Evolutionary conservation across 2,329 filamentous ascomycete genomes (phyloP), one percentile per base, ranked within the genome.

Genomic region (Periconia sp.): DNA sequence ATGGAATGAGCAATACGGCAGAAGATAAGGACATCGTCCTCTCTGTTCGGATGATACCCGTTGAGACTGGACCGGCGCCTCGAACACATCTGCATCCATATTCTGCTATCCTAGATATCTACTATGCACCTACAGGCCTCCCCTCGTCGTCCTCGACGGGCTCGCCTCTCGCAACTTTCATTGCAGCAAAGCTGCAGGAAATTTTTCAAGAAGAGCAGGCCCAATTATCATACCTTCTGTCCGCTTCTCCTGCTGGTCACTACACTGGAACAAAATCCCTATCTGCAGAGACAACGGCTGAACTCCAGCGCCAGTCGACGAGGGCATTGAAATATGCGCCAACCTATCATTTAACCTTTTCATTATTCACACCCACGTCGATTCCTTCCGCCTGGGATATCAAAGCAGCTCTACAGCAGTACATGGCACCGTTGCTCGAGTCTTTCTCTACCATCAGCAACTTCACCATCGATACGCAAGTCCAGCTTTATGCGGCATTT

Each of bases 301-400:
- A 87, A 78, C 79, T 86, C 21, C 77, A 78, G 47, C 77, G 77
- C 41, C 87, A 91, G 48, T 88, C 88, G 24, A 94, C 88, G 2
- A 81, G 91, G 36, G 90, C 91, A 1, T 81, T 97, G 62, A 95
- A 92, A 66, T 95, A 96, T 66, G 87, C 94, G 4, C 85, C 92
- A 11, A 95, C 89, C 0, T 99, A 97, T 66, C 94, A 99, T 65
- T 77, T 99, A 19, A 96, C 92, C 0, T 96, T 99, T 64, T 99
- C 94, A 0, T 78, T 99, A 3, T 97, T 99, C 66, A 94, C 90
- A 0, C 87, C 88, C 10, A 85, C 85, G 1, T 81, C 87, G 1
- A 69, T 77, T 0, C 94, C 94, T 2, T 95, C 88, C 22, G 87
- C 86, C 8, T 99, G 94, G 94, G 89, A 95, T 38, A 89, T 97